Evolutionary conservation across 2,329 filamentous ascomycete species (phyloP), one percentile per base, ranked within the genome.

Genomic region (Colletotrichum sublineola): DNA sequence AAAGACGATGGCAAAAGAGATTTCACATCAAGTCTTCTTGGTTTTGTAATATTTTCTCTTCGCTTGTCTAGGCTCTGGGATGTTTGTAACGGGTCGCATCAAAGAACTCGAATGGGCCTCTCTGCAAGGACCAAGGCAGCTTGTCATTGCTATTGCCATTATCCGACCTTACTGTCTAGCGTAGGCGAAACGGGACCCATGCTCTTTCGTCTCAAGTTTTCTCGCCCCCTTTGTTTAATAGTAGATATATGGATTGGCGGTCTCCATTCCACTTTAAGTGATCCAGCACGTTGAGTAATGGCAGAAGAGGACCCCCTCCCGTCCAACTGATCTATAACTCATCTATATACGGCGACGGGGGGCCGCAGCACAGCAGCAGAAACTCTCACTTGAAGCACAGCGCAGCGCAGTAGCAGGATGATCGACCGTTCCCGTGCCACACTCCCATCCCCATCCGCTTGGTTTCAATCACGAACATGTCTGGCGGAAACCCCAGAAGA

Each of bases 181-280:
- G 33, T 14, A 64, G 63, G 31, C 68, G 42, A 68, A 62, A 56
- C 64, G 44, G 57, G 64, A 52, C 44, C 64, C 60, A 60, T 63
- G 64, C 57, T 63, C 44, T 38, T 38, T 72, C 60, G 60, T 72
- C 66, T 64, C 53, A 72, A 72, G 69, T 72, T 55, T 53, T 31
- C 11, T 11, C 24, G 11, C 2, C 12, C 61, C 24, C 18, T 14
- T 31, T 15, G 5, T 63, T 24, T 52, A 20, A 11, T n/a, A 18
- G 60, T 24, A 48, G 33, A 48, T 38, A 33, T 29, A 52, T 36
- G 44, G 60, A 31, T 40, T 36, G 33, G 24, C 33, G 36, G 31
- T 29, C 60, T 50, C 33, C 44, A 40, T 52, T 31, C 40, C 36
- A 56, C 18, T 15, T 57, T 40, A 14, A 57, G 33, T 57, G 33